Conservation (phyloP, 2,329 filamentous ascomycete species). For the Cordyceps cateniannulata region DNA sequence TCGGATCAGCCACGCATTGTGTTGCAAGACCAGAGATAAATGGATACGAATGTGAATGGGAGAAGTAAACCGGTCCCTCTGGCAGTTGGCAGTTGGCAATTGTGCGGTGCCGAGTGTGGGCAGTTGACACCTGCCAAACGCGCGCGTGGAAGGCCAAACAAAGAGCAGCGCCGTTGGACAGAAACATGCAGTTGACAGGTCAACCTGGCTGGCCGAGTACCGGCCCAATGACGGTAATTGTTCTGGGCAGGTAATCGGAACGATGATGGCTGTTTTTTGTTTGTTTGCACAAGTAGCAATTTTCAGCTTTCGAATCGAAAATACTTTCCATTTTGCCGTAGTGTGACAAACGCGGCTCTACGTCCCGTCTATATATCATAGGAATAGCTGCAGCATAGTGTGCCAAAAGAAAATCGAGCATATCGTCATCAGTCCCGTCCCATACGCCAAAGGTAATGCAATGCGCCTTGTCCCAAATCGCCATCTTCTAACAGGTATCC, state of each 20-base stretch:
- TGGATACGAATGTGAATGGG: neutral
- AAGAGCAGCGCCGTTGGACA: neutral
- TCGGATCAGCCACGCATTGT: conserved; percentile 4
- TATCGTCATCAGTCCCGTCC: neutral
- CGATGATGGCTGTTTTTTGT: neutral
- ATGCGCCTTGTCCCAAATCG: conserved; percentile 1
- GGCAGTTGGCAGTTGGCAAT: neutral
- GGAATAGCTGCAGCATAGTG: neutral
- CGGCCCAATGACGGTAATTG: neutral
- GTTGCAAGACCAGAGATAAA: neutral
- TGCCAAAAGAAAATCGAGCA: conserved; percentile 1
- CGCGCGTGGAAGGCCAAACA: conserved; percentile 1
- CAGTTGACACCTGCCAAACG: conserved; percentile 10
- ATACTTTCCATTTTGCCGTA: neutral
- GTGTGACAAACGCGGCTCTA: neutral
- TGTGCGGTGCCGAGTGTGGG: neutral
- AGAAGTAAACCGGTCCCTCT: neutral
- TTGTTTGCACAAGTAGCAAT: neutral
- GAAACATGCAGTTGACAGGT: conserved; percentile 11
- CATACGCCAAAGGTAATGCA: conserved; percentile 8
- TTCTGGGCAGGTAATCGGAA: neutral
- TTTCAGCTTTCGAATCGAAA: neutral
- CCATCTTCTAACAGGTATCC: neutral
- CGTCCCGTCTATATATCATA: neutral
- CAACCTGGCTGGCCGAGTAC: neutral